Conservation (phyloP, 768 basidiomycete species). For the Auriscalpium vulgare region DNA sequence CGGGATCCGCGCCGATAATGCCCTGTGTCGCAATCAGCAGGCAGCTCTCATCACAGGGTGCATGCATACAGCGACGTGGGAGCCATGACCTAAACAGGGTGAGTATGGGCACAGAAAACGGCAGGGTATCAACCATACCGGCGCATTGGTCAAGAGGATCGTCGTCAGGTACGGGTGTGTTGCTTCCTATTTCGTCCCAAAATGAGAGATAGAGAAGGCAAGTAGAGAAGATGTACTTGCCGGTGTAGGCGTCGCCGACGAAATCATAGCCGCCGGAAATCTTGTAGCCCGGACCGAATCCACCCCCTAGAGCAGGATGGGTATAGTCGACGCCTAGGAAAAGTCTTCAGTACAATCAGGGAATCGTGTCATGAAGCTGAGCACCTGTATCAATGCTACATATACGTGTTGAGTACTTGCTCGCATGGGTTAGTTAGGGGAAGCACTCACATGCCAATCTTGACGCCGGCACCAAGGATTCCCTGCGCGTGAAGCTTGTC, state of each 20-base stretch:
- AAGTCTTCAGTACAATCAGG: too few relatives aligned
- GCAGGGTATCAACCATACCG: conserved; percentile 19
- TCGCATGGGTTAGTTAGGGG: background rate
- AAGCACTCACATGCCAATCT: conserved; percentile 50
- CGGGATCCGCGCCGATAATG: conserved; percentile 54
- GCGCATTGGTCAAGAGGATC: conserved; percentile 48
- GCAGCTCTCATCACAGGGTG: too few relatives aligned
- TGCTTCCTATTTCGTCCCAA: too few relatives aligned
- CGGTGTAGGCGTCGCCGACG: conserved; percentile 47
- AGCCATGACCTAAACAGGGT: background rate
- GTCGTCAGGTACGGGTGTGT: conserved; percentile 36
- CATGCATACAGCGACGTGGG: background rate
- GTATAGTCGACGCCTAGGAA: conserved; percentile 44
- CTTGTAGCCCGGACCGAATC: conserved; percentile 44
- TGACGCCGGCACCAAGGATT: conserved; percentile 54
- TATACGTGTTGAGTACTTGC: background rate
- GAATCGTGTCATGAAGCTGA: background rate
- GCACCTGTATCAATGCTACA: conserved; percentile 37
- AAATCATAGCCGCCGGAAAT: conserved; percentile 48
- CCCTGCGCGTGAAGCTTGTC: conserved; percentile 58
- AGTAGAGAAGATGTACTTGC: conserved; percentile 19
- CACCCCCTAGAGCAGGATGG: conserved; percentile 46
- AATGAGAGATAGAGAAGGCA: too few relatives aligned
- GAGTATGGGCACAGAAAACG: background rate
- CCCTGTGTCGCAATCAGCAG: conserved; percentile 30